Percentiles rank a stretch among this genome's conserved stretches.
Conservation (phyloP, 1,284 basidiomycete genomes). For the Sanghuangporus baumii region DNA sequence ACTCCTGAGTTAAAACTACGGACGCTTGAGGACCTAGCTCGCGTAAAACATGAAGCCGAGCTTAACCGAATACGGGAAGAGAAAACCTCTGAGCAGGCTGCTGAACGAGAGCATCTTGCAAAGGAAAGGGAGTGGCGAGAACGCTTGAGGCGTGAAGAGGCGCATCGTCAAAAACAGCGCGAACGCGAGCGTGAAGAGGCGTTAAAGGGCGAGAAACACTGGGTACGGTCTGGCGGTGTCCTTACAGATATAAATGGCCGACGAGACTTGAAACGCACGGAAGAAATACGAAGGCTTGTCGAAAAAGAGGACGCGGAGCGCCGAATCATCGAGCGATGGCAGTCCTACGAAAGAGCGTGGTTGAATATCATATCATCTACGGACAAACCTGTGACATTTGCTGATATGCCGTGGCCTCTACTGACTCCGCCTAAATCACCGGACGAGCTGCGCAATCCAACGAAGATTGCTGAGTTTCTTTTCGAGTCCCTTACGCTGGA, state of each 20-base stretch:
- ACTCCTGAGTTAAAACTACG: slow-evolving; percentile 13
- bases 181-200: slow-evolving; percentile 29
- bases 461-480: slow-evolving; percentile 47
- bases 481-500: slow-evolving; percentile 41
- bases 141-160: background rate
- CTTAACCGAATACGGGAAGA: background rate
- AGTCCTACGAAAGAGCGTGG: slow-evolving; percentile 46
- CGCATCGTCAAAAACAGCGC: slow-evolving; percentile 21
- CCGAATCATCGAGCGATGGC: slow-evolving; percentile 37
- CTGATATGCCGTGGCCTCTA: slow-evolving; percentile 17
- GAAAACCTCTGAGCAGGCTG: background rate
- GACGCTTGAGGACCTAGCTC: background rate
- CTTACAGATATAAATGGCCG: slow-evolving; percentile 45
- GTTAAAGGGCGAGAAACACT: slow-evolving; percentile 44
- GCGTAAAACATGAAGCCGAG: background rate
- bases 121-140: slow-evolving; percentile 1
- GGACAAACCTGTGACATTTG: slow-evolving; percentile 7
- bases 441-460: slow-evolving; percentile 31
- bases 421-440: slow-evolving; percentile 37
- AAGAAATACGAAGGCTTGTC: slow-evolving; percentile 37
- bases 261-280: slow-evolving; percentile 45
- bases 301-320: slow-evolving; percentile 36
- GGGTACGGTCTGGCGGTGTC: slow-evolving; percentile 53
- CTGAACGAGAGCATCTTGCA: background rate
- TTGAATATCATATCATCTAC: slow-evolving; percentile 10